Conservation (phyloP, 139 green algal species). For the Dunaliella sp. region DNA sequence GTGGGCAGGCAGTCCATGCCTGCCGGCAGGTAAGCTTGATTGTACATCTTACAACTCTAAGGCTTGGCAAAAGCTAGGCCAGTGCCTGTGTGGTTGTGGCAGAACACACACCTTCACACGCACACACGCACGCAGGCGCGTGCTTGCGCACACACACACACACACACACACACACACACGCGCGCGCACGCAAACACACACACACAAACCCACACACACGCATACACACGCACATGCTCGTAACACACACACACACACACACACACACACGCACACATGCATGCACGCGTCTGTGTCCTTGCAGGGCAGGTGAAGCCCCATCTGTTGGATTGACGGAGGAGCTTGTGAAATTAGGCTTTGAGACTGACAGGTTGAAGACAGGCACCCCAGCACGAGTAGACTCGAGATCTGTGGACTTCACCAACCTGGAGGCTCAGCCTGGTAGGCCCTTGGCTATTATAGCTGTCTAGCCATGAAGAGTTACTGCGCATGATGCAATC, state of each 20-base stretch:
- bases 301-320: slow-evolving; percentile 83
- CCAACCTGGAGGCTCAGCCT: slow-evolving; percentile 72
- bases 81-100: background rate
- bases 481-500: no score
- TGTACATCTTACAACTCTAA: background rate
- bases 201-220: background rate
- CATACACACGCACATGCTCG: background rate
- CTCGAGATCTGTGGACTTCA: slow-evolving; percentile 80
- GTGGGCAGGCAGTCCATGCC: slow-evolving; percentile 82
- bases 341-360: slow-evolving; percentile 84
- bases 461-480: no score
- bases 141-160: background rate
- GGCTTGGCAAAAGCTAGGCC: background rate
- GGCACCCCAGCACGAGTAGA: slow-evolving; percentile 94
- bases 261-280: background rate
- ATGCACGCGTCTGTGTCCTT: background rate
- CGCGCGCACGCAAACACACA: background rate
- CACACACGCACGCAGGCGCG: background rate
- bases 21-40: slow-evolving; percentile 63
- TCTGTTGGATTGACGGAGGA: slow-evolving; percentile 87
- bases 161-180: background rate
- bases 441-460: no score
- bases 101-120: background rate
- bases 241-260: background rate
- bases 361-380: slow-evolving; percentile 93